Evolutionary conservation across 2,329 filamentous ascomycete species (phyloP), one percentile per base, ranked within the genome.

Genomic region (Stagonosporopsis rhizophila): DNA sequence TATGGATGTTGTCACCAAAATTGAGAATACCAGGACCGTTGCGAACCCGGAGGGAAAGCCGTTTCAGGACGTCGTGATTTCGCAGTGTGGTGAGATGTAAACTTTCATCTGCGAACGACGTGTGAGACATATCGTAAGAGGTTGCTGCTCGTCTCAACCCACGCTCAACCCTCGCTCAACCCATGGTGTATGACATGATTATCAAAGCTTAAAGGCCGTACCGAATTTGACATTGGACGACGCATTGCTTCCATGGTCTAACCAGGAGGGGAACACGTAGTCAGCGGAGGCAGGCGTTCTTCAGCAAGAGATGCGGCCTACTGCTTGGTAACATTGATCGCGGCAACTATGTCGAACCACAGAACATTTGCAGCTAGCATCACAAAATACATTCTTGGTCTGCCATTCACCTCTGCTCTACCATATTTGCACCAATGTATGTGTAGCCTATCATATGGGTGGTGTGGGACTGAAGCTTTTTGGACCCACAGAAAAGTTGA

Each of bases 81-180:
- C 87, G 9, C 88, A 96, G 80, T 97, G 94, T 71, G 95, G 95
- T 27, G 92, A 98, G 83, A 96, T 98, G 92, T 98, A 61, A 72
- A 19, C n/a, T 22, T 25, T 28, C n/a, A 17, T 15, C 11, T 14
- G 8, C n/a, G 27, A 20, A 32, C 15, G n/a, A 19, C 23, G 7
- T 11, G 15, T n/a, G 27, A 11, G 25, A 28, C 23, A 6, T 5
- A 42, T 17, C 2, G 19, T 6, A 27, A 7, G 22, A 15, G 14
- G 2, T 28, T 41, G 39, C 23, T 27, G 15, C 6, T 41, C 6
- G 22, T 41, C 15, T 15, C 23, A 15, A 32, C 11, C 17, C n/a
- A 22, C 9, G n/a, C n/a, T n/a, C n/a, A n/a, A n/a, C n/a, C n/a
- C n/a, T n/a, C n/a, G n/a, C 15, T 15, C 23, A 15, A 32, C 11